Percentiles rank a stretch among this genome's conserved stretches.
Conservation (phyloP, 177 flowering plant species). For the Tripterygium wilfordii region DNA sequence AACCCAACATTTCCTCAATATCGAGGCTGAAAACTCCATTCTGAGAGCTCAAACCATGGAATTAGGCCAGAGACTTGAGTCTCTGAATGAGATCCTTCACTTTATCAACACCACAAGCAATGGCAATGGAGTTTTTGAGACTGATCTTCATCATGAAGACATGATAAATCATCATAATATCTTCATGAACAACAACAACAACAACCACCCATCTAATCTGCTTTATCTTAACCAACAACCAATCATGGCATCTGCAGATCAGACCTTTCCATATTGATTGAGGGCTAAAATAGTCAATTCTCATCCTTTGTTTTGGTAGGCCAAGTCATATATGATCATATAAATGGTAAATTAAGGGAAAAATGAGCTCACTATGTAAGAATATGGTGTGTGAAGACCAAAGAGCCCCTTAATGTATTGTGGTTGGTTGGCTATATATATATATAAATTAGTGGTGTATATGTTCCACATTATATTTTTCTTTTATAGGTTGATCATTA, state of each 20-base stretch:
- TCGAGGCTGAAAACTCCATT: slow-evolving; percentile 67
- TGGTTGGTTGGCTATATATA: no score
- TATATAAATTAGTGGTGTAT: no score
- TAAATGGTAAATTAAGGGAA: no score
- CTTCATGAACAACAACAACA: no score
- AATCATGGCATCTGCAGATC: slow-evolving; percentile 63
- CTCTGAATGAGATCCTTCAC: slow-evolving; percentile 52
- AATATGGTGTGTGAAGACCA: no score
- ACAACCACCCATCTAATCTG: slow-evolving; percentile 43
- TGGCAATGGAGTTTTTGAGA: slow-evolving; percentile 21
- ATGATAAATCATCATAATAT: slow-evolving; percentile 6
- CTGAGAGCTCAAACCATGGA: slow-evolving; percentile 65
- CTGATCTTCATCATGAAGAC: slow-evolving; percentile 9
- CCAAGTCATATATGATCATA: no score
- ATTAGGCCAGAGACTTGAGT: slow-evolving; percentile 49
- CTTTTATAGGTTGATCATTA: no score
- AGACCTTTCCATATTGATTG: slow-evolving; percentile 43
- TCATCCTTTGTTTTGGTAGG: no score
- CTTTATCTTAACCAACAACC: slow-evolving; percentile 47
- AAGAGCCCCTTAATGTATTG: no score
- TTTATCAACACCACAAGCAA: slow-evolving; percentile 30
- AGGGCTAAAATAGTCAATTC: no score
- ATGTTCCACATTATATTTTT: no score
- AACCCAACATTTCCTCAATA: slow-evolving; percentile 40
- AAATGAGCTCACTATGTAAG: no score